Evolutionary conservation across 2,329 filamentous ascomycete genomes (phyloP), one percentile per base, ranked within the genome.

Genomic region (Aspergillus quadricinctus): DNA sequence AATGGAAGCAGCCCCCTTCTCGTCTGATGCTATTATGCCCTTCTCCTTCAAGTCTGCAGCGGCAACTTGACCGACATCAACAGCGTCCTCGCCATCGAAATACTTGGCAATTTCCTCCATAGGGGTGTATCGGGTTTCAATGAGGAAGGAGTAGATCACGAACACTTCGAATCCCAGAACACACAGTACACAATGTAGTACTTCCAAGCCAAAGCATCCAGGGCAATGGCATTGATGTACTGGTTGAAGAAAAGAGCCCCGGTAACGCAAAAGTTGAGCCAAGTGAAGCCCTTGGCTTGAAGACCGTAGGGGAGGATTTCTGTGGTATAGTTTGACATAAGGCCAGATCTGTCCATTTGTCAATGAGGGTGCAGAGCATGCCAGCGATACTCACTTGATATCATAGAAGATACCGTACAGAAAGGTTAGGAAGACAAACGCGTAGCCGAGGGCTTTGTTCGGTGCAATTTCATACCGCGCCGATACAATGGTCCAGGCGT

Each of bases 381-480:
- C 4, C 40, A 17, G 40, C 2, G 1, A 4, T 21, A 43, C 40
- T 43, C 10, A 43, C 40, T 43, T 43, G n/a, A 43, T 43, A 65
- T 73, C 70, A 57, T 76, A 74, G 57, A 70, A 73, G 21, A 70
- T 69, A 56, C 70, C 72, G 65, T 73, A 77, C 54, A 78, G 65
- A 61, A 75, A 76, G 10, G 76, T 68, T 57, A 78, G 71, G 1
- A 72, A 70, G 8, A 78, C 69, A 1, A 75, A 69, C 0, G 72
- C 70, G 11, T 68, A 64, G 19, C 74, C 75, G 1, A 70, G 68
- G 3, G 63, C 63, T 14, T 66, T 60, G 31, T 61, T 67, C 6
- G 64, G 61, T 9, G 58, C 61, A 27, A 70, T 62, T 6, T 65
- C 69, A 51, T 73, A 76, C 6, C 69, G 61, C 3, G 62, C 74